Percentiles rank a stretch among this genome's conserved stretches.
Evolutionary conservation across 352 stramenopile genomes (phyloP).

Genomic region (Pythium guiyangense): DNA sequence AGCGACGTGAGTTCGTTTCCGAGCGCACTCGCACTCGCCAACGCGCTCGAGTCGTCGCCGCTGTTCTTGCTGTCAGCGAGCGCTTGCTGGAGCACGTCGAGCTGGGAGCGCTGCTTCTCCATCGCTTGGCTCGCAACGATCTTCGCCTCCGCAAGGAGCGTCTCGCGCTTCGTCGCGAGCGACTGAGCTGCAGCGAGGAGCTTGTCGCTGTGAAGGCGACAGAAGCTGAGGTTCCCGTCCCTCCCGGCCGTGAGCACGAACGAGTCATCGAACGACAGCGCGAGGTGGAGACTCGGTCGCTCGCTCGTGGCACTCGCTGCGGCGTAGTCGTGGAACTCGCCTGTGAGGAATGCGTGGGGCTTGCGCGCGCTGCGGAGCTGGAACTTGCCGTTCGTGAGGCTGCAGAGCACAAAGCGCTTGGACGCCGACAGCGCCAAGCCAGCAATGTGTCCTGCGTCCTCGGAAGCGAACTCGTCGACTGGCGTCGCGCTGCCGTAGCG

Average conservation of each 20-base stretch:
- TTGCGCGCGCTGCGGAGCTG: slow-evolving; percentile 47
- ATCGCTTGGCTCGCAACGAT: slow-evolving; percentile 48
- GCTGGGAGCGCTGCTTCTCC: slow-evolving; percentile 45
- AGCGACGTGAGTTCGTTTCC: slow-evolving; percentile 49
- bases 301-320: slow-evolving; percentile 4
- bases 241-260: slow-evolving; percentile 64
- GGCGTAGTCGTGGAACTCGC: slow-evolving; percentile 72
- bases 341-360: slow-evolving; percentile 64
- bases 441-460: slow-evolving; percentile 27
- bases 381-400: slow-evolving; percentile 77
- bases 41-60: slow-evolving; percentile 28
- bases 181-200: slow-evolving; percentile 33
- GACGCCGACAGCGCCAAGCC: slow-evolving; percentile 42
- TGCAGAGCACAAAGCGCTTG: slow-evolving; percentile 68
- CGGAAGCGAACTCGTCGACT: slow-evolving; percentile 38
- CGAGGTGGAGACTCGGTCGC: slow-evolving; percentile 23
- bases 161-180: slow-evolving; percentile 32
- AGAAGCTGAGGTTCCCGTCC: slow-evolving; percentile 77
- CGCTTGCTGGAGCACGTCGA: slow-evolving; percentile 46
- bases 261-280: slow-evolving; percentile 83
- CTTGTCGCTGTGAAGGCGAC: slow-evolving; percentile 54
- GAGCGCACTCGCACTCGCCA: not conserved
- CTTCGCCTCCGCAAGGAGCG: slow-evolving; percentile 35
- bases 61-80: slow-evolving; percentile 40
- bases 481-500: slow-evolving; percentile 24